Base-by-base conservation (phyloP, 139 green algal genomes). In the Spirogloea muscicola region DNA sequence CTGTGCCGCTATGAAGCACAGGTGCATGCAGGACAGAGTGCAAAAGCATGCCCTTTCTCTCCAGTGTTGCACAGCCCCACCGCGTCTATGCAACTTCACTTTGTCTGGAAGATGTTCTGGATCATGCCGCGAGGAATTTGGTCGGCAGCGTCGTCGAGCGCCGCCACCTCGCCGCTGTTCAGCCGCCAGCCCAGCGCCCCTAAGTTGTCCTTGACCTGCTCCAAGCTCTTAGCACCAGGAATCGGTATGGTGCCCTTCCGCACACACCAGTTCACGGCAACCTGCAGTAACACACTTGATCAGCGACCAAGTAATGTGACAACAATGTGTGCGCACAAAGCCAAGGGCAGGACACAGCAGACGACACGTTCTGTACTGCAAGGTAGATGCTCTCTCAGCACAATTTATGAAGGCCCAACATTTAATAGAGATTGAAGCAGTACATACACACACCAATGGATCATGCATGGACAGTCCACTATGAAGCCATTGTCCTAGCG, bases 221-320 rank as follows among this genome's bases (percentile, higher is more conserved):
- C 3, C 33, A 96, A 40, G 59, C 86, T 88, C 73, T 93, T 94
- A 31, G 91, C 94, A 0, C 94, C 94, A 1, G 92, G 92, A 31
- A 98, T 98, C 18, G 93, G 93, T 3, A 97, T 76, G 0, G 91
- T 89, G n/a, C 90, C 93, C 77, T 97, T 92, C 49, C 74, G 87
- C 1, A 97, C 92, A 81, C 89, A 96, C 94, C 94, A 98, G 84
- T 96, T 95, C 69, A 98, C 87, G 1, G 92, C 92, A 27, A 98
- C 89, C 89, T 96, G 86, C 49, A 16, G 3, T 34, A 21, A 27
- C 33, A 21, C 18, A 52, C 64, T 6, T 36, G 5, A 34, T 6
- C 72, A 48, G 27, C 59, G 16, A 48, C 31, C 33, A 21, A 18
- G n/a, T 68, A 25, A 57, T 62, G 29, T 10, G 49, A 38, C 37